Base-by-base conservation (phyloP, 352 stramenopile genomes). In the Albugo laibachii region DNA sequence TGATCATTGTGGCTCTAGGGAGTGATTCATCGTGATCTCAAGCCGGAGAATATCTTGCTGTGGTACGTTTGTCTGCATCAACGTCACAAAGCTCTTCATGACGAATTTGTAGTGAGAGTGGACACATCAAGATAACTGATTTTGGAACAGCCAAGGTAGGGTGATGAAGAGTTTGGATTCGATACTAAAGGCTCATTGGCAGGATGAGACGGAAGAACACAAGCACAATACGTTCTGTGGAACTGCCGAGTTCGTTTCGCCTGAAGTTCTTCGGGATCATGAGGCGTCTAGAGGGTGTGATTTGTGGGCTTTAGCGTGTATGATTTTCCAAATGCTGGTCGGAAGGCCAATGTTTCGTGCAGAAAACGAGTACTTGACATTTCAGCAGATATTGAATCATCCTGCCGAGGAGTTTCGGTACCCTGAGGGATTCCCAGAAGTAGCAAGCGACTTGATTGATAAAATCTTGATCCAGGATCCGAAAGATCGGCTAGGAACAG, bases 21-120 rank as follows among this genome's bases (percentile, higher is more conserved):
- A 43, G 67, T 98, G 8, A 96, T 98, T 51, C 93, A 98, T 59
- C 64, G 93, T 35, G 93, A 98, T 57, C 81, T 98, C 19, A 94
- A 94, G 52, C 82, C 82, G 1, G 82, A 94, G 43, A 94, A 93
- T 57, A 88, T 93, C 39, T 50, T 94, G 31, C 59, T 94, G 21
- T 82, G 49, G 53, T 67, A 48, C 5, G 42, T 51, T 15, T 5
- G 4, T 14, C 14, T 12, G 4, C 20, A 46, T 1, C 37, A 38
- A n/a, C 3, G 15, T 20, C 15, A 1, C 11, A 5, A 35, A 18
- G 11, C 1, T 21, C 13, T 47, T 6, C 5, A 14, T 39, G n/a
- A 18, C 3, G n/a, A 21, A 19, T 27, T 39, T 36, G 11, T 20
- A 72, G 64, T 49, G 69, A 83, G 31, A 61, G 80, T 16, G 83